These are phyloP conservation scores for Nakazawaea holstii DNA, from an alignment of 805 yeast genomes.

Conservation along the genomic window DNA sequence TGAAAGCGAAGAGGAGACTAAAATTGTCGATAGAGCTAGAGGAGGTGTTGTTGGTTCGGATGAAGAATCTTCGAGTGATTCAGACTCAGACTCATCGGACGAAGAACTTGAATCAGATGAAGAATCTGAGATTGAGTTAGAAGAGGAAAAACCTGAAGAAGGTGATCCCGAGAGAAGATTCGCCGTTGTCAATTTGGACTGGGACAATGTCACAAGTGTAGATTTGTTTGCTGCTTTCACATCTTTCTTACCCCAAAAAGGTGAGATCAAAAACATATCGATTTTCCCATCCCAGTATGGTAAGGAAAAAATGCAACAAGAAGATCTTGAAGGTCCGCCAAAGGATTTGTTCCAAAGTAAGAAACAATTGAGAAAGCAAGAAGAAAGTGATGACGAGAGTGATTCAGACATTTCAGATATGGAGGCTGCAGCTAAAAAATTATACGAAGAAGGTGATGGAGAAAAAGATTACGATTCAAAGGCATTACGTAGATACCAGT, in stretches of 20 bases:
- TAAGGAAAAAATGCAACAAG: conserved; percentile 83
- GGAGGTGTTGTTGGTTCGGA: conserved; percentile 51
- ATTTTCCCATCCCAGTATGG: conserved; percentile 92
- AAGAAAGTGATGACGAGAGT: conserved; percentile 35
- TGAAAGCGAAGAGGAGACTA: conserved; percentile 16
- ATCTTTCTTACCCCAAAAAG: conserved; percentile 76
- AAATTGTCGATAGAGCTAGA: conserved; percentile 54
- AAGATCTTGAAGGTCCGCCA: conserved; percentile 91
- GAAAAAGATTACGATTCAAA: conserved; percentile 80
- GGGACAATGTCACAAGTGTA: conserved; percentile 89
- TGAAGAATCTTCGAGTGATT: conserved; percentile 32
- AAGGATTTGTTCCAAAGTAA: conserved; percentile 63
- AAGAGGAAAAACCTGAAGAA: conserved; percentile 61
- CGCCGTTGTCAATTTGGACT: conserved; percentile 94
- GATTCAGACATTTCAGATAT: conserved; percentile 40
- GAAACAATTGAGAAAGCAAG: conserved; percentile 28
- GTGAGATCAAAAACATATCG: conserved; percentile 59
- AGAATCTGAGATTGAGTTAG: conserved; percentile 52
- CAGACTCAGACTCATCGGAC: conserved; percentile 34
- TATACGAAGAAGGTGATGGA: conserved; percentile 78
- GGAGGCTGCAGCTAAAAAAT: conserved; percentile 60
- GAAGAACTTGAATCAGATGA: conserved; percentile 24
- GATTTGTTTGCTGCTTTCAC: conserved; percentile 87
- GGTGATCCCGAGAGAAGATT: conserved; percentile 80
- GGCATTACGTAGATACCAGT: conserved; percentile 81